A percentile compares a stretch with the other conserved stretches of the same genome.
phyloP scores from a whole-genome alignment of 805 yeast species.

The Starmerella bombi region DNA sequence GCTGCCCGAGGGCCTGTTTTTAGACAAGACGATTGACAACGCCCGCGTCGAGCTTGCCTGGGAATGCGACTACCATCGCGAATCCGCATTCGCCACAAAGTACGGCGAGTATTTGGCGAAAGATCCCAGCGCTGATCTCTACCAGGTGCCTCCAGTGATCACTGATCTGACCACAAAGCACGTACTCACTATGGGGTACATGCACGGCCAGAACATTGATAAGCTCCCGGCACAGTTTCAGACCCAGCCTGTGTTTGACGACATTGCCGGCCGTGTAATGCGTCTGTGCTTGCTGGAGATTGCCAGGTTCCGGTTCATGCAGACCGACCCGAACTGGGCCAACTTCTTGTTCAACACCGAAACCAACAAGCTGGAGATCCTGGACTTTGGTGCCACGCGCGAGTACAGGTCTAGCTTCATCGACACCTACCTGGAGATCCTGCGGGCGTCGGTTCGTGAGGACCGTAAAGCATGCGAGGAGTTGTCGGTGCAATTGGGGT shows the following conservation, averaged over 20 bases:
- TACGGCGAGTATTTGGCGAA: conserved; percentile 50
- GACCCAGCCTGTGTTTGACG: conserved; percentile 60
- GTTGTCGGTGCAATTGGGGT: conserved; percentile 65
- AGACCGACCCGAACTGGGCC: conserved; percentile 99
- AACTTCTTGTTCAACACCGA: conserved; percentile 70
- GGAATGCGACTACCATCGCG: conserved; percentile 94
- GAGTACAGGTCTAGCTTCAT: conserved; percentile 59
- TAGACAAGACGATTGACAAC: conserved; percentile 83
- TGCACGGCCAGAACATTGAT: conserved; percentile 65
- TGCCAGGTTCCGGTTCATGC: conserved; percentile 80
- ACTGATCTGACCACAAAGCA: conserved; percentile 66
- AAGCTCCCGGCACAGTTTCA: conserved; percentile 27
- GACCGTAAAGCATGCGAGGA: conserved; percentile 53
- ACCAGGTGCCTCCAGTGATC: conserved; percentile 69
- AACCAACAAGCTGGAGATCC: conserved; percentile 64
- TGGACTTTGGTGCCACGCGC: conserved; percentile 94
- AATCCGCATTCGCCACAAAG: conserved; percentile 60
- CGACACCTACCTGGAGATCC: conserved; percentile 49
- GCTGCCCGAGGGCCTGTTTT: conserved; percentile 79
- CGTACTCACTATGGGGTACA: conserved; percentile 77
- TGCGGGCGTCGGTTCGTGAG: conserved; percentile 58
- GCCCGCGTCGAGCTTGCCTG: conserved; percentile 88
- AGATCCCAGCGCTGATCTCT: conserved; percentile 37
- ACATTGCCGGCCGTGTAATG: conserved; percentile 79
- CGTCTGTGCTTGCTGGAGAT: conserved; percentile 75